Conservation (phyloP, 805 yeast genomes). For the Saturnispora zaruensis region DNA sequence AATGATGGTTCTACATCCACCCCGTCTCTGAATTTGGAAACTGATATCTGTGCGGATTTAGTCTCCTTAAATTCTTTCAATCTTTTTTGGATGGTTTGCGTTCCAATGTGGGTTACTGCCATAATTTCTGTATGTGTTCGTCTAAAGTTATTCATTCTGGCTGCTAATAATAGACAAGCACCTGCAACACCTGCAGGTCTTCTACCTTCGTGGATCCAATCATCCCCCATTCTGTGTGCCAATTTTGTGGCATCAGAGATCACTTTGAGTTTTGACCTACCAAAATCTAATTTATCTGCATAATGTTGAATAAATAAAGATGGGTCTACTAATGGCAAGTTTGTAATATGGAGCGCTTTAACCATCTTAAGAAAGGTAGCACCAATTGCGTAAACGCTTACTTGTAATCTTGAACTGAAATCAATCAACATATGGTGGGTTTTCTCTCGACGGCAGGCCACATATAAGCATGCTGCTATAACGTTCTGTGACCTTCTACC, state of each 20-base stretch:
- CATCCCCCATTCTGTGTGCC: slow-evolving; percentile 85
- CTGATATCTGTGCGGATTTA: slow-evolving; percentile 61
- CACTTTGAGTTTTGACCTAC: slow-evolving; percentile 63
- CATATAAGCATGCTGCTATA: slow-evolving; percentile 86
- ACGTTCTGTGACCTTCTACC: slow-evolving; percentile 97
- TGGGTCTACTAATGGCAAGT: slow-evolving; percentile 87
- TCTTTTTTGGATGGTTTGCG: slow-evolving; percentile 84
- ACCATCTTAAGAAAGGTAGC: slow-evolving; percentile 92
- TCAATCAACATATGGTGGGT: slow-evolving; percentile 96
- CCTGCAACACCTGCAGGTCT: slow-evolving; percentile 99
- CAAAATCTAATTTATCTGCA: slow-evolving; percentile 79
- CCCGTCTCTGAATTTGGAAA: slow-evolving; percentile 57
- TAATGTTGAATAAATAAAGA: slow-evolving; percentile 89
- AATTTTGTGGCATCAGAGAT: slow-evolving; percentile 79
- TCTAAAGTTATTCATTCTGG: slow-evolving; percentile 92
- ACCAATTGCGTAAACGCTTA: slow-evolving; percentile 89
- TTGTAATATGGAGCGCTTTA: slow-evolving; percentile 67
- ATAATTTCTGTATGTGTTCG: slow-evolving; percentile 90
- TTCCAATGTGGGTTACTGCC: slow-evolving; percentile 91
- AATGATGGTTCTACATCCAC: slow-evolving; percentile 38
- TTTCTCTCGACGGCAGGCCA: slow-evolving; percentile 85
- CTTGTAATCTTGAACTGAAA: slow-evolving; percentile 81
- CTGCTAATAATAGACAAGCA: slow-evolving; percentile 86
- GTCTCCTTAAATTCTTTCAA: slow-evolving; percentile 82
- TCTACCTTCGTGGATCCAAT: slow-evolving; percentile 95